These are phyloP conservation scores for Mangifera indica DNA, from an alignment of 345 rosid species.

Conservation along the genomic window DNA sequence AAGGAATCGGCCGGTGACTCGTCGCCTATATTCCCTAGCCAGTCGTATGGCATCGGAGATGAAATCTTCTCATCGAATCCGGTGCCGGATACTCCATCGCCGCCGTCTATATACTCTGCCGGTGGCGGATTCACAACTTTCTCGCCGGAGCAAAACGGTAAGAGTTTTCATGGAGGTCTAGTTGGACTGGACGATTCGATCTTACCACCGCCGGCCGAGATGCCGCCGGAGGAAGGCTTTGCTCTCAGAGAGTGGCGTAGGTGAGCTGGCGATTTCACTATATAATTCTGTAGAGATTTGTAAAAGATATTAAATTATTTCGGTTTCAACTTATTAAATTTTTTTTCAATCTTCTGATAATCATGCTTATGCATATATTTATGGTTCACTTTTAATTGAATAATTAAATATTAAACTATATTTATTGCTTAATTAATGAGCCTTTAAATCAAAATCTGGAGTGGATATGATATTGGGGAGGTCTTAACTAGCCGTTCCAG, in stretches of 20 bases:
- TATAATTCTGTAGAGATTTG: not conserved
- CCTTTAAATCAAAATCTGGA: too few species aligned
- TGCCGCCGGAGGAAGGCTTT: conserved; percentile 65
- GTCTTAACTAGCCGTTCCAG: too few species aligned
- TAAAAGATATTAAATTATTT: too few species aligned
- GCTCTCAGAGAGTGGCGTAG: conserved; percentile 86
- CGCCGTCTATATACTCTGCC: conserved; percentile 28
- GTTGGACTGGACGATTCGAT: conserved; percentile 39
- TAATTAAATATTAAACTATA: too few species aligned
- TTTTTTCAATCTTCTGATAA: too few species aligned
- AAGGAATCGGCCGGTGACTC: conserved; percentile 36
- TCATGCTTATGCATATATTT: too few species aligned
- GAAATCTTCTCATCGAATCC: conserved; percentile 39
- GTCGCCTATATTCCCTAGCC: conserved; percentile 28
- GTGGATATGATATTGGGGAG: too few species aligned
- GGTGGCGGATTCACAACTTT: conserved; percentile 38
- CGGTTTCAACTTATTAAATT: too few species aligned
- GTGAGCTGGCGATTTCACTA: conserved; percentile 34
- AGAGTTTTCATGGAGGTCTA: conserved; percentile 26
- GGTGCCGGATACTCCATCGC: conserved; percentile 24
- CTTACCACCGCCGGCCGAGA: conserved; percentile 51
- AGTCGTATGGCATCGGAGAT: conserved; percentile 31
- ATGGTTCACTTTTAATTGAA: too few species aligned
- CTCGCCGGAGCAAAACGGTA: conserved; percentile 38
- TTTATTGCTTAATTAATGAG: too few species aligned